These are phyloP conservation scores for Pholiota adiposa DNA, from an alignment of 1,284 basidiomycete genomes.

Conservation along the genomic window DNA sequence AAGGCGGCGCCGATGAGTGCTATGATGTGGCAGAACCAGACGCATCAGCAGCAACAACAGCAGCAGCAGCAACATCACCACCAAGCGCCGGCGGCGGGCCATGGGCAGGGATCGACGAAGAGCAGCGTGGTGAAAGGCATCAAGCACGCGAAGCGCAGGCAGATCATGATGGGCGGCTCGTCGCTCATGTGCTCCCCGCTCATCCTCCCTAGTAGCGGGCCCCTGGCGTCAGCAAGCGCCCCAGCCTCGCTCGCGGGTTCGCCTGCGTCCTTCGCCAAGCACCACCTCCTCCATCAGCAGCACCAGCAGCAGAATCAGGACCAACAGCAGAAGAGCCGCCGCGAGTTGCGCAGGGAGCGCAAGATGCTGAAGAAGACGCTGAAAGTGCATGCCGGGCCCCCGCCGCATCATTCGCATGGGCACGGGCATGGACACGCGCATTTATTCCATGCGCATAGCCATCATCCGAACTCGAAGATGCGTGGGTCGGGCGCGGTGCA, in stretches of 20 bases:
- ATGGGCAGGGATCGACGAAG: constrained; percentile 1
- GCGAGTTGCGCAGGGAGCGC: constrained; percentile 63
- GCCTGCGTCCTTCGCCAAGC: constrained; percentile 59
- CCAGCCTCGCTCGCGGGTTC: constrained; percentile 52
- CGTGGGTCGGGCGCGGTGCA: constrained; percentile 63
- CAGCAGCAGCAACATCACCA: not conserved
- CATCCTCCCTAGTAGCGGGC: constrained; percentile 20
- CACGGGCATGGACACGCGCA: constrained; percentile 35
- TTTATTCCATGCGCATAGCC: constrained; percentile 53
- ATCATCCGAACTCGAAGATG: constrained; percentile 72
- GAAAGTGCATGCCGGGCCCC: constrained; percentile 56
- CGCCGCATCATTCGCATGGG: constrained; percentile 34
- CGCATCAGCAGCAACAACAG: not conserved
- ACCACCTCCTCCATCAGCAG: constrained; percentile 26
- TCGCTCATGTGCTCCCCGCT: constrained; percentile 27
- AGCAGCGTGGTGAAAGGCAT: constrained; percentile 22
- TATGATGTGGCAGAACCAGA: constrained; percentile 54
- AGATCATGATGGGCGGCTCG: constrained; percentile 33
- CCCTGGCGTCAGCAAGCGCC: constrained; percentile 8
- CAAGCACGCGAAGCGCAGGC: constrained; percentile 31
- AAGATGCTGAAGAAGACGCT: constrained; percentile 62
- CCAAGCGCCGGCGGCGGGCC: constrained; percentile 1
- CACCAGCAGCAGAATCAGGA: constrained; percentile 39
- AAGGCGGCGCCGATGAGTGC: constrained; percentile 59
- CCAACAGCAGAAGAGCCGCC: constrained; percentile 49